Evolutionary conservation across 1,284 basidiomycete species (phyloP).

Genomic region (Flammula alnicola): DNA sequence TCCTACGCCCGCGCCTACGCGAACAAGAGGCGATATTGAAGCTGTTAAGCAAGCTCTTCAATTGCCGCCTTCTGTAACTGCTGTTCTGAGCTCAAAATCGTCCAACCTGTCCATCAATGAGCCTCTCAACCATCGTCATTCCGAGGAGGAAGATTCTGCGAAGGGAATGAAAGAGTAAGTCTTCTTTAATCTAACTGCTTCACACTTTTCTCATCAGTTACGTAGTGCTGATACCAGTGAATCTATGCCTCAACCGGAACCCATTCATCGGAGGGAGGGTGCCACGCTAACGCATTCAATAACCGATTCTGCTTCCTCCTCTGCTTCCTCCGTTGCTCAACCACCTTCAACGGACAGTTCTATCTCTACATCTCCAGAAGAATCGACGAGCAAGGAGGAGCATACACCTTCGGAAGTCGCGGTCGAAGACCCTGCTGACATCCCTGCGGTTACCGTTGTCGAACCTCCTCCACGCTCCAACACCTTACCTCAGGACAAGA

Average conservation of each 20-base stretch:
- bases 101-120: conserved; percentile 12
- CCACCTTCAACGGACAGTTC: conserved; percentile 14
- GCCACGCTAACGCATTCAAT: conserved; percentile 63
- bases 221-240: conserved; percentile 3
- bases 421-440: conserved; percentile 25
- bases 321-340: conserved; percentile 14
- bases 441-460: conserved; percentile 44
- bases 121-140: conserved; percentile 10
- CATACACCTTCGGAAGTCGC: conserved; percentile 13
- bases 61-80: conserved; percentile 56
- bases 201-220: not conserved
- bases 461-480: conserved; percentile 40
- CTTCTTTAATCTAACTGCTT: not conserved
- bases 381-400: conserved; percentile 4
- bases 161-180: conserved; percentile 17
- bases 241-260: conserved; percentile 21
- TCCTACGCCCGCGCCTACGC: conserved; percentile 41
- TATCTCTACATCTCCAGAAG: conserved; percentile 8
- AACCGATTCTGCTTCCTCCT: conserved; percentile 28
- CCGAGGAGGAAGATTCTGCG: not conserved
- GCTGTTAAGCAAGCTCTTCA: conserved; percentile 60
- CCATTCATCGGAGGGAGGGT: conserved; percentile 65
- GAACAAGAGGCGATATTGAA: conserved; percentile 50
- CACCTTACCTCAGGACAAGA: conserved; percentile 21
- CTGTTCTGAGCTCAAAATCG: conserved; percentile 43